Base-by-base conservation (phyloP, 2,329 filamentous ascomycete genomes). In the Verticillium tricorpus region DNA sequence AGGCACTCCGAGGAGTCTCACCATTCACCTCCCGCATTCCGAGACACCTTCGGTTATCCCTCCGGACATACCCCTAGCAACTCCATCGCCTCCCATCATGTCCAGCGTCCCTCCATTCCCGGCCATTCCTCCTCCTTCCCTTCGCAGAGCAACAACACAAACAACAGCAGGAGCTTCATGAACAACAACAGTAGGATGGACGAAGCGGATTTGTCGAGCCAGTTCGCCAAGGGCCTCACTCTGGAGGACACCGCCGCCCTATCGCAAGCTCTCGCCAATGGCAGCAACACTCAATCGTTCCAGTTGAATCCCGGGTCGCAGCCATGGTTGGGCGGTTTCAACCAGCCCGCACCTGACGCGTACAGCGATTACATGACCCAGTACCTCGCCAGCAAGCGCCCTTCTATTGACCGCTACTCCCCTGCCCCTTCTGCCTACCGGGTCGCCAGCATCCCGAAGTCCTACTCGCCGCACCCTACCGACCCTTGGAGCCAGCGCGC, bases 1-100 rank as follows among this genome's bases (percentile, higher is more conserved):
- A 79, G 83, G 57, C 81, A 85, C 61, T 77, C 80, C 5, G 79
- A 83, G 55, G 72, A 73, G n/a, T 80, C 76, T 35, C 61, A 74
- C 57, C 35, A 65, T n/a, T 66, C 67, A 15, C 60, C 61, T 40
- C 73, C 72, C n/a, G 68, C 70, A 15, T 77, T 71, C 59, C 65
- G 67, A 37, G 74, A 76, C 6, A 65, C 73, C 34, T 72, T 72
- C 58, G 60, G 56, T 37, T 71, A 69, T 35, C 65, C 62, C 31
- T 64, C 57, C 66, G 70, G 74, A 52, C 79, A 81, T 65, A 77
- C 76, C 5, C 72, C 77, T 60, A 76, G 73, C 70, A 77, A 75
- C 71, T 76, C 82, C 45, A 76, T 77, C 28, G 80, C 82, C 62
- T 79, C 81, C 1, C 31, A 56, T 32, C 31, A 56, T 32, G 54